Evolutionary conservation across 495 filamentous ascomycete genomes (phyloP), one percentile per base, ranked within the genome.

Genomic region (Penicillium odoratum): DNA sequence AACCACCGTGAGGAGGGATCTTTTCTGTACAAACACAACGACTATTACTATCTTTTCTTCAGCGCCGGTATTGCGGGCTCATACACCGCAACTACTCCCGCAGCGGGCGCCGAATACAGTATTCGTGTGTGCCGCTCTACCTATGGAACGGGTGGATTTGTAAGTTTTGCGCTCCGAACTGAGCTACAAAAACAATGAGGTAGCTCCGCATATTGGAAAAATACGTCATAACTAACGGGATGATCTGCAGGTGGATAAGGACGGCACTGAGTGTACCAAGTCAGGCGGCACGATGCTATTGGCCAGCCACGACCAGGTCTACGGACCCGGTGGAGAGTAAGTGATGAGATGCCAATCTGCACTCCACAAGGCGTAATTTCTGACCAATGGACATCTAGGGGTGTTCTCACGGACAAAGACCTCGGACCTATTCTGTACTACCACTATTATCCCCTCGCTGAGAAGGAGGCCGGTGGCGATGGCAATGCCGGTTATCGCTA

Each of bases 251-350:
- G 74, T 85, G 50, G 89, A 91, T 62, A 69, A 78, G 46, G 69
- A 65, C n/a, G 88, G 87, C 13, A 73, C 55, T 0, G 63, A 73
- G 0, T 90, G 87, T 69, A 77, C 73, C 1, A 61, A 70, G 9
- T 79, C 81, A 18, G 88, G 89, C 9, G 89, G 89, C 0, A 87
- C 83, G 0, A 76, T 81, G 3, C 77, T 91, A 7, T 76, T 91
- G 0, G 76, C 76, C n/a, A 81, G 75, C 11, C 85, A 90, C 55
- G 83, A 73, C 5, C 79, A 77, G 51, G 80, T 88, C 6, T 92
- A 89, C 62, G 88, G 80, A 3, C 88, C 89, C 5, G 89, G 88
- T 40, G 89, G 88, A 18, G 84, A 88, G 78, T 72, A 60, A 61
- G 67, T 69, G 28, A 18, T 40, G 50, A 18, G 29, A 30, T 18